phyloP scores from a whole-genome alignment of 371 early-diverging fungal species.

The Mortierella sp. region DNA sequence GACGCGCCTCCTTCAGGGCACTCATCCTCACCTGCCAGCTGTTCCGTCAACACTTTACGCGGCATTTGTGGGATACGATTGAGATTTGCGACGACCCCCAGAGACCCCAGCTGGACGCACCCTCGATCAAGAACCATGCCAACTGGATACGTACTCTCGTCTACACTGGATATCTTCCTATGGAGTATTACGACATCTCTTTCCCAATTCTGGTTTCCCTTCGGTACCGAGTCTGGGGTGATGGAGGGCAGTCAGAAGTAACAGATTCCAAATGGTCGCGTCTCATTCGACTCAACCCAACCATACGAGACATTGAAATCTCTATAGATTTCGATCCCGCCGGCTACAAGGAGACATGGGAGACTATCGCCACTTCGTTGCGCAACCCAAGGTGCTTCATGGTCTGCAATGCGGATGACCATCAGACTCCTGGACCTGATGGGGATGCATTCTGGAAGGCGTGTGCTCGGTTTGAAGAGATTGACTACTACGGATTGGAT shows the following conservation, averaged over 20 bases:
- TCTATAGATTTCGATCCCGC: no score
- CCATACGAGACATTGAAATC: background rate
- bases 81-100: background rate
- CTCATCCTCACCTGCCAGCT: background rate
- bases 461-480: background rate
- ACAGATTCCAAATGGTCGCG: background rate
- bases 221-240: background rate
- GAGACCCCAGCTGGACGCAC: background rate
- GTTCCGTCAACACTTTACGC: background rate
- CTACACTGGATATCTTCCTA: background rate
- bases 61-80: background rate
- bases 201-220: background rate
- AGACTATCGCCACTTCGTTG: background rate
- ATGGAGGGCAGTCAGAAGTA: background rate
- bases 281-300: background rate
- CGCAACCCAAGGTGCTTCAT: background rate
- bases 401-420: background rate
- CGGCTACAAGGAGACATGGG: background rate
- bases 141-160: background rate
- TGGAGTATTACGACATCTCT: background rate
- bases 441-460: background rate
- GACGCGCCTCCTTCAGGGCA: background rate
- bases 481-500: background rate
- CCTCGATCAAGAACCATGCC: background rate
- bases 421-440: background rate